These are phyloP conservation scores for Sergeia podlipaevii DNA, from an alignment of 208 protist species.

Conservation along the genomic window DNA sequence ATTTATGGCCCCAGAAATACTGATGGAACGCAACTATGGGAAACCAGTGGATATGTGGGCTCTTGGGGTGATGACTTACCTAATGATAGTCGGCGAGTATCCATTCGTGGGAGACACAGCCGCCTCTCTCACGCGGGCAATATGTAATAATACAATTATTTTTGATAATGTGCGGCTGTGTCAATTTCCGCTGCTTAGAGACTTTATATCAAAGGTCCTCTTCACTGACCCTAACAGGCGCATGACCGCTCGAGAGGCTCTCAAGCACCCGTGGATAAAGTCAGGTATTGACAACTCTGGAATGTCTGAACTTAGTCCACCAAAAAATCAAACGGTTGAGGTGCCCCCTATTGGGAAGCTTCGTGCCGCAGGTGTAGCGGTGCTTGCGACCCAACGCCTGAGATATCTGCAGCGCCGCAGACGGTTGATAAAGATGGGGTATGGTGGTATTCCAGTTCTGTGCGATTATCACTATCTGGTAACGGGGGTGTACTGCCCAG, in stretches of 20 bases:
- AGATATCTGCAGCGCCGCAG: conserved; percentile 47
- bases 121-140: conserved; percentile 31
- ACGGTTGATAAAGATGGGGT: conserved; percentile 42
- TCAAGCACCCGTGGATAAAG: conserved; percentile 86
- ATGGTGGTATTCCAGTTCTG: conserved; percentile 32
- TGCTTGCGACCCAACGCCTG: conserved; percentile 68
- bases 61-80: conserved; percentile 85
- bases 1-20: conserved; percentile 91
- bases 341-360: conserved; percentile 24
- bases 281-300: conserved; percentile 27
- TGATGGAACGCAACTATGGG: conserved; percentile 77
- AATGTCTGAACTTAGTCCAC: conserved; percentile 11
- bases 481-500: conserved; percentile 43
- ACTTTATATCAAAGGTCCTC: conserved; percentile 83
- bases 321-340: not conserved
- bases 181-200: conserved; percentile 40
- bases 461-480: conserved; percentile 65
- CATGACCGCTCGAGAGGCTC: conserved; percentile 76
- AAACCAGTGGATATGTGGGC: conserved; percentile 93
- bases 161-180: conserved; percentile 9
- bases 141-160: conserved; percentile 24
- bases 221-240: conserved; percentile 55
- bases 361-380: conserved; percentile 34
- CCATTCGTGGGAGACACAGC: conserved; percentile 64
- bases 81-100: conserved; percentile 73